Evolutionary conservation across 192 early-diverging fungal species (phyloP), one percentile per base, ranked within the genome.

Genomic region (Podila horticola): DNA sequence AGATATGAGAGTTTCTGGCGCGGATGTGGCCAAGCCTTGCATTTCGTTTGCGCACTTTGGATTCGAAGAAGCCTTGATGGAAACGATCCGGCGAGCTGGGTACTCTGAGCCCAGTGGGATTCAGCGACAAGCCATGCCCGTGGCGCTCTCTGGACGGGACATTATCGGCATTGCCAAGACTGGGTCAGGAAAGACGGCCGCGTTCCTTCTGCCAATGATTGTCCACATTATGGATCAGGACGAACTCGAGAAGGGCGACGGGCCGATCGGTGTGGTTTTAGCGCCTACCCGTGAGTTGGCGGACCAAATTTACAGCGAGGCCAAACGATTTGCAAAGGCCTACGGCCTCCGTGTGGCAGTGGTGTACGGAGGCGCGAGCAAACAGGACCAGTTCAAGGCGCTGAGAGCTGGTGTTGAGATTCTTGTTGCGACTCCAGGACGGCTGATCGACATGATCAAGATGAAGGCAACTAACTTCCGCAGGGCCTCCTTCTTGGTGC

Each of bases 1-100:
- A 73, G 89, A 91, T 50, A 88, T 95, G 82, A 87, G 86, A 51
- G 92, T 96, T 4, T 86, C 88, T 0, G 94, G 94, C 9, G 74
- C 72, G 41, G 79, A 86, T 66, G 77, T 88, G 13, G 86, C 92
- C 8, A 92, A 91, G 33, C 94, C 94, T 0, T 93, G 93, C 71
- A 91, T 93, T 50, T 94, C 94, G 9, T 96, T 96, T 85, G 94
- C 91, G 2, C 94, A 96, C 75, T 95, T 96, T 79, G 91, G 91
- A 17, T 94, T 96, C 74, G 94, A 93, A 51, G 90, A 94, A 12
- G 81, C 83, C 11, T 83, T 96, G 11, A 74, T 94, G 67, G 75
- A 83, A 51, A 74, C 84, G 4, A 91, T 96, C 38, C 74, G 87
- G 11, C 88, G 89, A 55, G 85, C 84, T 26, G 93, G 92, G 11